phyloP scores from a whole-genome alignment of 2,329 filamentous ascomycete genomes.

The Monosporascus sp. region DNA sequence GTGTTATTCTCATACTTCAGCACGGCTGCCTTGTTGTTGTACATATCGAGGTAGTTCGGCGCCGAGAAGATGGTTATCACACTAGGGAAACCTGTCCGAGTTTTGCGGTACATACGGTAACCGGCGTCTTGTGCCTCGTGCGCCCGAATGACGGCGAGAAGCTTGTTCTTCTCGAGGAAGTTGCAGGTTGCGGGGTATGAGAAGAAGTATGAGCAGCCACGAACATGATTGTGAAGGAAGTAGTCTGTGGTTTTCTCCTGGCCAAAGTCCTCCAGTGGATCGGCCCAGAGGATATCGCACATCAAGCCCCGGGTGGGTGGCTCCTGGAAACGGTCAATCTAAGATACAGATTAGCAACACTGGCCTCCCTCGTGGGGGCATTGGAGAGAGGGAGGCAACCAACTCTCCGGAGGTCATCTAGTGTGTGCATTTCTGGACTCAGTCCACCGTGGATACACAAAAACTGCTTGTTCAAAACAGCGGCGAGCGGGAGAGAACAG shows the following conservation, averaged over 20 bases:
- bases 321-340: constrained; percentile 97
- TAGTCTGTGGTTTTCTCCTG: constrained; percentile 98
- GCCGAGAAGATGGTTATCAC: constrained; percentile 99
- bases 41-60: constrained; percentile 97
- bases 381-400: constrained; percentile 26
- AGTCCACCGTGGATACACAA: constrained; percentile 95
- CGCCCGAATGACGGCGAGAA: constrained; percentile 92
- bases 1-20: constrained; percentile 99
- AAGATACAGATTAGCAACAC: constrained; percentile 2
- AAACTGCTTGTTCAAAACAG: constrained; percentile 99
- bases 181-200: constrained; percentile 95
- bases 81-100: constrained; percentile 93
- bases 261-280: constrained; percentile 95
- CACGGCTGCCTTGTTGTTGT: constrained; percentile 99
- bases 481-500: constrained; percentile 86
- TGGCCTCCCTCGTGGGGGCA: constrained; percentile 5
- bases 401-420: constrained; percentile 88
- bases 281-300: constrained; percentile 99
- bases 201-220: constrained; percentile 99
- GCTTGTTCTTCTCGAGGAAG: constrained; percentile 98
- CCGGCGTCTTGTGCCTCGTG: constrained; percentile 98
- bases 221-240: constrained; percentile 96
- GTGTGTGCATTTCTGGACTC: constrained; percentile 90
- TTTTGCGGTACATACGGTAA: constrained; percentile 99
- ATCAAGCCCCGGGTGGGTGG: constrained; percentile 96